Conservation (phyloP, 78 protist genomes). For the Anaeramoeba flamelloides region DNA sequence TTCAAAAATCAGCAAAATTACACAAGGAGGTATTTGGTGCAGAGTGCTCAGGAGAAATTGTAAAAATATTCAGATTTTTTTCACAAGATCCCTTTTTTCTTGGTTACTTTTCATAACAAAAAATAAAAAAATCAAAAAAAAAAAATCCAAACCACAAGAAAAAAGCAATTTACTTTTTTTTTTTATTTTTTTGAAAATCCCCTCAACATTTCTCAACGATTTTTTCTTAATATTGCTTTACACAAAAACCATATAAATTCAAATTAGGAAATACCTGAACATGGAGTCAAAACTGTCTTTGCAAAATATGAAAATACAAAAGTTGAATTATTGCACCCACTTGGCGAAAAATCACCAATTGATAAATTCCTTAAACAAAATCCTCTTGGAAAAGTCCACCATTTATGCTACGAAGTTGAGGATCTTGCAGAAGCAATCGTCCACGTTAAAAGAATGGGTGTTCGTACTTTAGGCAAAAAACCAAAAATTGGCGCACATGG, state of each 20-base stretch:
- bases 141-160: too few relatives aligned
- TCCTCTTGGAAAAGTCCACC: slow-evolving; percentile 74
- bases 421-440: slow-evolving; percentile 10
- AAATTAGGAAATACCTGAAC: slow-evolving; percentile 58
- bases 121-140: too few relatives aligned
- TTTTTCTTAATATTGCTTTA: background rate
- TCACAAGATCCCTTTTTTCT: too few relatives aligned
- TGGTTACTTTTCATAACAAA: too few relatives aligned
- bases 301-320: slow-evolving; percentile 56
- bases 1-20: slow-evolving; percentile 25
- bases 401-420: slow-evolving; percentile 72
- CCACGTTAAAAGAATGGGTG: slow-evolving; percentile 12
- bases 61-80: too few relatives aligned
- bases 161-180: too few relatives aligned
- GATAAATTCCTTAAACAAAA: slow-evolving; percentile 57
- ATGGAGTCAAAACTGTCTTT: slow-evolving; percentile 75
- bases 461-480: slow-evolving; percentile 41
- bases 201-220: too few relatives aligned
- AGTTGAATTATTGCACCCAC: slow-evolving; percentile 68
- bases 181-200: too few relatives aligned
- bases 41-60: too few relatives aligned
- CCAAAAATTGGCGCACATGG: slow-evolving; percentile 89
- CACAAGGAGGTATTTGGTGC: slow-evolving; percentile 58
- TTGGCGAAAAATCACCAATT: slow-evolving; percentile 63
- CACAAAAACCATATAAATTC: background rate